These are phyloP conservation scores for Helicocarpus griseus DNA, from an alignment of 2,329 filamentous ascomycete genomes.

Conservation along the genomic window DNA sequence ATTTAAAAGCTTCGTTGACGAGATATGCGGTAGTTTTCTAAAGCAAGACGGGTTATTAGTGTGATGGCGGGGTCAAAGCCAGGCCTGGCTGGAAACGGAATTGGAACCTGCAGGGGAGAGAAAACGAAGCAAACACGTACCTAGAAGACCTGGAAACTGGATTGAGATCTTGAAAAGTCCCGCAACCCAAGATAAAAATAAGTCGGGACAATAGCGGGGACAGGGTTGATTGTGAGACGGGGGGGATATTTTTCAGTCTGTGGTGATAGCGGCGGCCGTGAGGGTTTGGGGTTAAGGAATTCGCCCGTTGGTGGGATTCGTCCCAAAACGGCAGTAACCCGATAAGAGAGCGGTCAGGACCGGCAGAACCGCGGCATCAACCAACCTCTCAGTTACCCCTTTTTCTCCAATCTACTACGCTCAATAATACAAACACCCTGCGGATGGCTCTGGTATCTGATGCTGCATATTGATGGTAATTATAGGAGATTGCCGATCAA, in stretches of 20 bases:
- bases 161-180: neutral
- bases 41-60: neutral
- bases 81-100: neutral
- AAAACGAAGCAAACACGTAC: neutral
- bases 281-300: too few species aligned
- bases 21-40: neutral
- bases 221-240: neutral
- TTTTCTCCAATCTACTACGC: too few species aligned
- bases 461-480: too few species aligned
- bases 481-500: too few species aligned
- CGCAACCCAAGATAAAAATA: neutral
- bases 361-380: slow-evolving; percentile 3
- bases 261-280: neutral
- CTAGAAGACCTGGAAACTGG: neutral
- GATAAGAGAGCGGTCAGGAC: slow-evolving; percentile 4
- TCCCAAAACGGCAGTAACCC: neutral
- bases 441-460: too few species aligned
- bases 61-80: neutral
- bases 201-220: neutral
- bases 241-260: neutral
- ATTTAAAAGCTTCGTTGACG: neutral
- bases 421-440: too few species aligned
- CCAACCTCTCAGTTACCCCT: too few species aligned
- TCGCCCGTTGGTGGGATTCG: neutral
- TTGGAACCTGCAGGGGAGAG: neutral